These are phyloP conservation scores for Neocallimastix lanati DNA, from an alignment of 192 early-diverging fungal genomes.

Conservation along the genomic window DNA sequence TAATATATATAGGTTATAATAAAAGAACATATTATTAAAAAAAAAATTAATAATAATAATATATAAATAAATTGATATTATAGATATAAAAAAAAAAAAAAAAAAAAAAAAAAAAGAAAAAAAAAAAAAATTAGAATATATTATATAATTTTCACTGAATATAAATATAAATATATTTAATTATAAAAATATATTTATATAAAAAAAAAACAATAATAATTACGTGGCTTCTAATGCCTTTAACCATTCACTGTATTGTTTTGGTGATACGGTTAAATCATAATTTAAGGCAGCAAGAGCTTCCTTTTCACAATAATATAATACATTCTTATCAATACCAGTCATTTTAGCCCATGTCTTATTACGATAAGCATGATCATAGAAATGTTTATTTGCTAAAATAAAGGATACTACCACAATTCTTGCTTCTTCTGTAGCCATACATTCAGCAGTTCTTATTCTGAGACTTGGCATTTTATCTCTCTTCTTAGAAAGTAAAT, in stretches of 20 bases:
- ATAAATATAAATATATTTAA: too few species aligned
- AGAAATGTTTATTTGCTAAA: neutral
- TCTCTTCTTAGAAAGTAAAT: neutral
- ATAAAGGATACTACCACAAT: neutral
- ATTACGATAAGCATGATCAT: neutral
- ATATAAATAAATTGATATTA: too few species aligned
- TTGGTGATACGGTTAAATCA: neutral
- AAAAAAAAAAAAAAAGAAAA: too few species aligned
- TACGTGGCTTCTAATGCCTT: neutral
- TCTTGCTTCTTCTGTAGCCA: neutral
- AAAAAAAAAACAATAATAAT: too few species aligned
- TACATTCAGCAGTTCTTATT: neutral
- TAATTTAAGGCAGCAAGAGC: neutral
- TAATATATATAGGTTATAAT: too few species aligned
- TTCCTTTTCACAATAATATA: neutral
- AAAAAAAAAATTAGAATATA: too few species aligned
- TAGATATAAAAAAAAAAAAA: too few species aligned
- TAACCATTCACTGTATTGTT: neutral
- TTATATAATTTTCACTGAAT: too few species aligned
- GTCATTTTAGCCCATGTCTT: neutral
- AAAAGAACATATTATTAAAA: too few species aligned
- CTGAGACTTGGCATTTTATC: neutral
- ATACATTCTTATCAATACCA: neutral
- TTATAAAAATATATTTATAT: too few species aligned
- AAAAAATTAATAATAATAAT: too few species aligned